Percentiles rank a stretch among this genome's conserved stretches.
Conservation (phyloP, 345 rosid species). For the Aquilaria sinensis region DNA sequence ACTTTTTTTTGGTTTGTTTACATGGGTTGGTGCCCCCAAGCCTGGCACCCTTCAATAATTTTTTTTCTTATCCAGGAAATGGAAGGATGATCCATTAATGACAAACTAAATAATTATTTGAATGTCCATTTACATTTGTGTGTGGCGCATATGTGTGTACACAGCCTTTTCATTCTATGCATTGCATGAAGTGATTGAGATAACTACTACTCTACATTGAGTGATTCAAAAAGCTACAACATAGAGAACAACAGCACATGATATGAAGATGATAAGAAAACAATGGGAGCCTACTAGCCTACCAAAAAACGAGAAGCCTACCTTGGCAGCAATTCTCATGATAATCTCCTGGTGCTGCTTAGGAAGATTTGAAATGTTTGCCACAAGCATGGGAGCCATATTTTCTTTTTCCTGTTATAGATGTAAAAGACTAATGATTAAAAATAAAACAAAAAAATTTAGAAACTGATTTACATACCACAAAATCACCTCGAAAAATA, state of each 20-base stretch:
- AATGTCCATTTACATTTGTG: too few relatives aligned
- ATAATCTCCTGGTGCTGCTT: conserved; percentile 83
- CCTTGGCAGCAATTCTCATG: conserved; percentile 66
- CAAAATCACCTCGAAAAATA: conserved; percentile 6
- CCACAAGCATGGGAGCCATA: conserved; percentile 58
- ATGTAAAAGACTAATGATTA: conserved; percentile 9
- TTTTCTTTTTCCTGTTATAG: conserved; percentile 68
- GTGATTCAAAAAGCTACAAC: too few relatives aligned
- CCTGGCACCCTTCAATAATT: too few relatives aligned
- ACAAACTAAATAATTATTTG: too few relatives aligned
- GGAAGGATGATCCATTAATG: too few relatives aligned
- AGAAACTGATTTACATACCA: neutral
- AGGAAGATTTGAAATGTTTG: conserved; percentile 65
- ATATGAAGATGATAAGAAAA: neutral
- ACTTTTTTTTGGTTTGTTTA: too few relatives aligned
- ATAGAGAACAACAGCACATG: neutral
- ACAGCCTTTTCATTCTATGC: too few relatives aligned
- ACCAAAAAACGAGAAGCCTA: conserved; percentile 17
- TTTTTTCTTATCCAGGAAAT: too few relatives aligned
- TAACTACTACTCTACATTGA: too few relatives aligned
- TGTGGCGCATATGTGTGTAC: too few relatives aligned
- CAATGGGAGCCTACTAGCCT: neutral
- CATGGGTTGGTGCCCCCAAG: too few relatives aligned
- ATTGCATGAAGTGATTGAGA: too few relatives aligned
- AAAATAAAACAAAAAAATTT: neutral